Conservation (phyloP, 768 basidiomycete species). For the Sporobolomyces roseus region DNA sequence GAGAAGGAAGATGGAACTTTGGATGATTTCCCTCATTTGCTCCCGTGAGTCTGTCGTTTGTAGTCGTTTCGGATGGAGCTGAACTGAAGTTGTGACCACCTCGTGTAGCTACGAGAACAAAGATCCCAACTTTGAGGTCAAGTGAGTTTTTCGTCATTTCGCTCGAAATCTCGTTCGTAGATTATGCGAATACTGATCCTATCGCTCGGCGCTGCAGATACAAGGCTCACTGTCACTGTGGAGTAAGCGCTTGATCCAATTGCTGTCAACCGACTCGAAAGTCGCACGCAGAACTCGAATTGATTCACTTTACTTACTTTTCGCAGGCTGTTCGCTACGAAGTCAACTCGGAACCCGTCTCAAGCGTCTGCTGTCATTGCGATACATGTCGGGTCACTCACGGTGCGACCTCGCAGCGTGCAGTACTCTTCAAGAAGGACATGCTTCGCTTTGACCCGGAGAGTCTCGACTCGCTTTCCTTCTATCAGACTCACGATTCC, state of each 20-base stretch:
- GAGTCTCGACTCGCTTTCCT: constrained; percentile 9
- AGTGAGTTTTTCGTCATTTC: not conserved
- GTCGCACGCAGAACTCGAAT: not conserved
- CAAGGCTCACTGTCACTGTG: constrained; percentile 25
- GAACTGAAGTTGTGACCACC: not conserved
- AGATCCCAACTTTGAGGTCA: constrained; percentile 9
- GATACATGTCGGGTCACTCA: constrained; percentile 30
- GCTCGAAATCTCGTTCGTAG: not conserved
- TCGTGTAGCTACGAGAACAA: constrained; percentile 15
- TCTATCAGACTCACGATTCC: constrained; percentile 31
- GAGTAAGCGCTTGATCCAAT: too few species aligned
- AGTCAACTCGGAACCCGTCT: constrained; percentile 24
- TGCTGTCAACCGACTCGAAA: too few species aligned
- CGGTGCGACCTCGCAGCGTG: constrained; percentile 26
- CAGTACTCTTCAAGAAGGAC: constrained; percentile 34
- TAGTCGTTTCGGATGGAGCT: not conserved
- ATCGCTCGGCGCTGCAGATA: not conserved
- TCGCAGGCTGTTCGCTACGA: constrained; percentile 17
- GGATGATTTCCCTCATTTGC: constrained; percentile 12
- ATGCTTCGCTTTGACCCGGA: constrained; percentile 16
- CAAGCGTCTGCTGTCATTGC: constrained; percentile 31
- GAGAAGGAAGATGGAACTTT: not conserved
- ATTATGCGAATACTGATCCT: not conserved
- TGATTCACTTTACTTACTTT: not conserved
- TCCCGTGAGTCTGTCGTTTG: not conserved